Conservation (phyloP, 805 yeast genomes). For the Monosporozyma yasuniensis region DNA sequence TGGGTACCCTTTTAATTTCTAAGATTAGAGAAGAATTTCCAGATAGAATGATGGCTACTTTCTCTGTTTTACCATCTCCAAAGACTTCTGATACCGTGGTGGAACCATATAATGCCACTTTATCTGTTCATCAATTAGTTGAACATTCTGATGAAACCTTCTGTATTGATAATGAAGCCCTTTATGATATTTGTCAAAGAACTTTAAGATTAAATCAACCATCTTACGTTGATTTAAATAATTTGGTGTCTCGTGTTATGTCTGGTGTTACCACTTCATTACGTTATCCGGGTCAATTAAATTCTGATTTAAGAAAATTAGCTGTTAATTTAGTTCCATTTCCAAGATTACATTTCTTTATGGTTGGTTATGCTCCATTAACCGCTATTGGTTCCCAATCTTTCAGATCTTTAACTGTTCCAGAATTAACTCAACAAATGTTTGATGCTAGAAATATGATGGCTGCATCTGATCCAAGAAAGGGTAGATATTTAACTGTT, state of each 20-base stretch:
- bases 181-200: conserved; percentile 80
- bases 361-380: conserved; percentile 91
- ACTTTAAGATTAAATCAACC: conserved; percentile 79
- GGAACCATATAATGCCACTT: conserved; percentile 89
- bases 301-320: conserved; percentile 83
- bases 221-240: conserved; percentile 67
- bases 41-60: conserved; percentile 93
- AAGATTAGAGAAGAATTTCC: conserved; percentile 88
- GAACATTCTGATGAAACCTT: conserved; percentile 89
- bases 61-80: conserved; percentile 88
- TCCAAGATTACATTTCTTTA: conserved; percentile 91
- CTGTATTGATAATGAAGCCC: conserved; percentile 91
- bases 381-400: conserved; percentile 72
- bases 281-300: conserved; percentile 92
- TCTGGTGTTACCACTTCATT: conserved; percentile 90
- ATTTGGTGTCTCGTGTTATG: conserved; percentile 83
- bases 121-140: conserved; percentile 83
- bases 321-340: conserved; percentile 93
- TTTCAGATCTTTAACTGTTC: conserved; percentile 77
- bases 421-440: conserved; percentile 89
- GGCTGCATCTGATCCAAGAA: conserved; percentile 90
- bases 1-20: conserved; percentile 83
- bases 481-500: conserved; percentile 85
- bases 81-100: conserved; percentile 88
- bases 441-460: conserved; percentile 89